These are phyloP conservation scores for Corymbia citriodora DNA, from an alignment of 441 rosid species.

Conservation along the genomic window DNA sequence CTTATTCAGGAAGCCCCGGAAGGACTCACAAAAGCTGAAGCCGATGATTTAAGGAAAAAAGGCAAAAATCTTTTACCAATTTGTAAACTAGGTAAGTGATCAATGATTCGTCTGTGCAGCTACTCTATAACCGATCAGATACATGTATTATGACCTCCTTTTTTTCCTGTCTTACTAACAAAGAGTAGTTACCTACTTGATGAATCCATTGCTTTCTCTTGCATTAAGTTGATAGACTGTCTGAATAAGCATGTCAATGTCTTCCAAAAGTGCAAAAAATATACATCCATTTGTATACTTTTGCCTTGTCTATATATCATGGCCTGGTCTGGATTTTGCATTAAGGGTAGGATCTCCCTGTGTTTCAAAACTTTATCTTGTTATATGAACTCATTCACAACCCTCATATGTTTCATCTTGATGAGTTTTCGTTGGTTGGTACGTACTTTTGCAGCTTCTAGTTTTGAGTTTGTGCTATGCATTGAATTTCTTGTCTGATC, in stretches of 20 bases:
- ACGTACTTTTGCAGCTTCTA: not conserved
- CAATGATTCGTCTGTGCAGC: not conserved
- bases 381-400: not conserved
- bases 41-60: constrained; percentile 52
- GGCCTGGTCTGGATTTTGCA: not conserved
- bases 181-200: not conserved
- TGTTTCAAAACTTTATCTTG: not conserved
- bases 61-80: constrained; percentile 75
- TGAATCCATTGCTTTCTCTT: not conserved
- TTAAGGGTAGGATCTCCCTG: not conserved
- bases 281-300: not conserved
- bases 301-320: not conserved
- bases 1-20: constrained; percentile 87
- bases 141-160: not conserved
- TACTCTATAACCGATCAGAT: not conserved
- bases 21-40: constrained; percentile 74
- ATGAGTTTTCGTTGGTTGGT: not conserved
- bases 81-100: constrained; percentile 66
- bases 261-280: not conserved
- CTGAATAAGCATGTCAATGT: not conserved
- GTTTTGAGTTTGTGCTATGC: not conserved
- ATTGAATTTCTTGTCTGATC: not conserved
- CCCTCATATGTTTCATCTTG: not conserved
- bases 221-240: not conserved
- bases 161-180: not conserved